A percentile compares a stretch with the other conserved stretches of the same genome.
These are phyloP conservation scores for Penicillium diatomitis DNA, from an alignment of 495 filamentous ascomycete genomes.

Conservation along the genomic window DNA sequence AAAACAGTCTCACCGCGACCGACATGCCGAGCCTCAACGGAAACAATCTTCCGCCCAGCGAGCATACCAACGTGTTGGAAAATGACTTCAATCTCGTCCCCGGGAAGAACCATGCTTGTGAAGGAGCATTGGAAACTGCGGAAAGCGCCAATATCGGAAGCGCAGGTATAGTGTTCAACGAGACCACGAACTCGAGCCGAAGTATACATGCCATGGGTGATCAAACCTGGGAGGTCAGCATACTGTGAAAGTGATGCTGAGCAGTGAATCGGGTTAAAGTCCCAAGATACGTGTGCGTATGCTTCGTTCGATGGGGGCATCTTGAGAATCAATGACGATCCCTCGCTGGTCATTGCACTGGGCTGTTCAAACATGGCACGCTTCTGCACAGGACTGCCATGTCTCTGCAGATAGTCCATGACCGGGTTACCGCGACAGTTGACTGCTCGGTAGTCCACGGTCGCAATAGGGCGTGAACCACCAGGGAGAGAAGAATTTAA, in stretches of 20 bases:
- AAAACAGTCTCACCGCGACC: conserved; percentile 42
- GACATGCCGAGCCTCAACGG: conserved; percentile 64
- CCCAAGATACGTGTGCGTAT: conserved; percentile 91
- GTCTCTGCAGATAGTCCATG: conserved; percentile 86
- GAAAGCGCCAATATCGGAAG: conserved; percentile 95
- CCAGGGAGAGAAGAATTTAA: background rate
- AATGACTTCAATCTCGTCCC: conserved; percentile 87
- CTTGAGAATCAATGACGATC: background rate
- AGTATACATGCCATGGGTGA: conserved; percentile 98
- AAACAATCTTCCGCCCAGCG: conserved; percentile 94
- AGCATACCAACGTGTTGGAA: conserved; percentile 97
- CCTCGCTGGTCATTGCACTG: conserved; percentile 50
- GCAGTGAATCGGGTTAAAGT: conserved; percentile 98
- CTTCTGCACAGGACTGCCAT: conserved; percentile 90
- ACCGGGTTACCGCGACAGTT: conserved; percentile 91
- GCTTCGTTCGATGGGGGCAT: conserved; percentile 67
- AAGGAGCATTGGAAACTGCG: conserved; percentile 85
- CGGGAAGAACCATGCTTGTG: conserved; percentile 80
- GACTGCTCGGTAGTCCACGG: conserved; percentile 85
- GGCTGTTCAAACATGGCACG: conserved; percentile 87
- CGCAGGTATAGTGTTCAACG: conserved; percentile 82
- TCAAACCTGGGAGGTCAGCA: conserved; percentile 90
- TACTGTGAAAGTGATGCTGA: conserved; percentile 91
- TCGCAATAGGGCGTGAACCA: conserved; percentile 58
- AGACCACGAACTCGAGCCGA: conserved; percentile 90